Conservation (phyloP, 1,139 yeast species). For the Zygosaccharomyces pseudobailii region DNA sequence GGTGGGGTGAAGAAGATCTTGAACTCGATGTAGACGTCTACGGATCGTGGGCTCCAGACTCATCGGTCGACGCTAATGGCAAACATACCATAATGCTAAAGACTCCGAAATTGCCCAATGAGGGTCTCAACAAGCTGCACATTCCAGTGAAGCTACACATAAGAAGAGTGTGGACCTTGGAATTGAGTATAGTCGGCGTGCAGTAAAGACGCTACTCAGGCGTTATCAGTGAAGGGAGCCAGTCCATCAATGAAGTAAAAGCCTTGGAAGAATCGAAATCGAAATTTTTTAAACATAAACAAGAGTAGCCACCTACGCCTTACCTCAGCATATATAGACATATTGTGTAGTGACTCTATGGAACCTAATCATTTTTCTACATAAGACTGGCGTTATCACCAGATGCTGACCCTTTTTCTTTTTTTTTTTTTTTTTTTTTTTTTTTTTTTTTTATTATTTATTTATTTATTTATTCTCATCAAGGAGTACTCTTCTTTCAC, state of each 20-base stretch:
- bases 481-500: neutral
- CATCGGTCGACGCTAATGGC: neutral
- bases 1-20: conserved; percentile 85
- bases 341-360: neutral
- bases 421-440: neutral
- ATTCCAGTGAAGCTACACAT: conserved; percentile 37
- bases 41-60: conserved; percentile 23
- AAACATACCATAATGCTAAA: conserved; percentile 18
- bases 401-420: neutral
- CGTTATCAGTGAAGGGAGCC: no score
- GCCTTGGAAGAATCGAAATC: no score
- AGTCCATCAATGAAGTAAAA: neutral
- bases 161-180: conserved; percentile 42
- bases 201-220: conserved; percentile 23
- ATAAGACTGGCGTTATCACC: neutral
- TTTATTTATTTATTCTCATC: neutral
- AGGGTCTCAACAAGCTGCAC: conserved; percentile 22
- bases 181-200: conserved; percentile 40
- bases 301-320: neutral
- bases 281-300: neutral
- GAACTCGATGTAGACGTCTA: conserved; percentile 46
- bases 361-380: neutral
- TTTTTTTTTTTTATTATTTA: neutral
- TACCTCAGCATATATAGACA: neutral
- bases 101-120: conserved; percentile 21